phyloP scores from a whole-genome alignment of 495 filamentous ascomycete genomes.

The Usnea hakonensis region DNA sequence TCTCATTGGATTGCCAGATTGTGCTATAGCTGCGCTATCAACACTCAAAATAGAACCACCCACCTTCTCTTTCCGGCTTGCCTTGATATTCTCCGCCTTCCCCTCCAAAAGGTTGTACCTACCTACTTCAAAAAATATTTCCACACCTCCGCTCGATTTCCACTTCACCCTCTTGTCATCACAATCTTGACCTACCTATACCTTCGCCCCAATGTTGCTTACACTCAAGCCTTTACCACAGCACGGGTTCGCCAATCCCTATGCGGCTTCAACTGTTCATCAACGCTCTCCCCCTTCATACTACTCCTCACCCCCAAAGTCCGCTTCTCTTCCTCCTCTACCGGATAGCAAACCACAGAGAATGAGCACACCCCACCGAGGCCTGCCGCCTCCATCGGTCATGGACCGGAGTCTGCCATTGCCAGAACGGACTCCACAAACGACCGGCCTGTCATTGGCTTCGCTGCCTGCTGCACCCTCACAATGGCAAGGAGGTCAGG shows the following conservation, averaged over 20 bases:
- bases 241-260: slow-evolving; percentile 34
- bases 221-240: slow-evolving; percentile 37
- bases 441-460: slow-evolving; percentile 39
- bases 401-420: slow-evolving; percentile 25
- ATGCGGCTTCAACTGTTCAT: slow-evolving; percentile 36
- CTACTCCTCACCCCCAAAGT: slow-evolving; percentile 28
- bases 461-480: slow-evolving; percentile 62
- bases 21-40: slow-evolving; percentile 9
- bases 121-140: not conserved
- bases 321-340: slow-evolving; percentile 22
- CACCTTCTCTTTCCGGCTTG: not conserved
- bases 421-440: slow-evolving; percentile 30
- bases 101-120: slow-evolving; percentile 13
- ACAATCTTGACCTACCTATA: not conserved
- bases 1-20: slow-evolving; percentile 9
- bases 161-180: slow-evolving; percentile 3
- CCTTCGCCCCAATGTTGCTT: slow-evolving; percentile 33
- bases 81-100: slow-evolving; percentile 1
- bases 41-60: not conserved
- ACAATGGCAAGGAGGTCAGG: slow-evolving; percentile 59
- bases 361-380: slow-evolving; percentile 35
- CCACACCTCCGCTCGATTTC: slow-evolving; percentile 7
- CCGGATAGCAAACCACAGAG: slow-evolving; percentile 20
- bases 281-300: slow-evolving; percentile 31
- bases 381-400: slow-evolving; percentile 35